phyloP scores from a whole-genome alignment of 208 protist genomes.

The Crithidia sp. region DNA sequence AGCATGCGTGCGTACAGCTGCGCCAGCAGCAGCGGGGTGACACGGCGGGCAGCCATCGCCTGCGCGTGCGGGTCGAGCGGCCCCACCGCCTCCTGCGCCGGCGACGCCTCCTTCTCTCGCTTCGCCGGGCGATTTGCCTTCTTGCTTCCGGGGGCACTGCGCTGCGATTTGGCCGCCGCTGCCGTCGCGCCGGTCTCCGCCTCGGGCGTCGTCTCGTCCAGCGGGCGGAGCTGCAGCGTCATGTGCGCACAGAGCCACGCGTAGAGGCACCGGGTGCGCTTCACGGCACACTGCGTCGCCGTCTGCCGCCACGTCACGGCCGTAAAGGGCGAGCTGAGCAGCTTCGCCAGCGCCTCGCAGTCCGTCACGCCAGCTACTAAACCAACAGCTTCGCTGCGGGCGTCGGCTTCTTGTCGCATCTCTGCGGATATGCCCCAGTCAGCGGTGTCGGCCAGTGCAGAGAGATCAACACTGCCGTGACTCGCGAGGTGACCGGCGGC shows the following conservation, averaged over 20 bases:
- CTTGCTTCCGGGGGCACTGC: constrained; percentile 13
- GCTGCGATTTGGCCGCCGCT: background rate
- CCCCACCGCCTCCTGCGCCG: constrained; percentile 16
- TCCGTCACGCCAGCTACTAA: constrained; percentile 16
- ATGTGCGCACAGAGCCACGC: constrained; percentile 73
- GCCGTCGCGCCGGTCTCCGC: constrained; percentile 1
- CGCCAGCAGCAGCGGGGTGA: constrained; percentile 48
- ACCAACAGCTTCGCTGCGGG: constrained; percentile 29
- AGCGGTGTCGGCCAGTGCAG: constrained; percentile 34
- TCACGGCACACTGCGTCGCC: constrained; percentile 53
- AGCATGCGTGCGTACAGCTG: constrained; percentile 70
- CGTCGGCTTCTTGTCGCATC: constrained; percentile 48
- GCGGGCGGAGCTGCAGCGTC: constrained; percentile 19
- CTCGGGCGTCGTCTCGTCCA: constrained; percentile 12
- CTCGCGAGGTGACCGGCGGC: constrained; percentile 4
- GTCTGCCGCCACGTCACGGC: constrained; percentile 71
- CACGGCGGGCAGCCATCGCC: constrained; percentile 49
- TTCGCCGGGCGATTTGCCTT: background rate
- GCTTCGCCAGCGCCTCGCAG: constrained; percentile 32
- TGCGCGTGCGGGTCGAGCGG: constrained; percentile 40
- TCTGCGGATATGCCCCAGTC: constrained; percentile 53
- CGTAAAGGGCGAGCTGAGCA: constrained; percentile 49
- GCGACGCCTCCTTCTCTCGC: constrained; percentile 18
- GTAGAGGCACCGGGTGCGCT: constrained; percentile 68
- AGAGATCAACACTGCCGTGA: constrained; percentile 8